Base-by-base conservation (phyloP, 2,329 filamentous ascomycete genomes). In the Phyllosticta citribraziliensis region DNA sequence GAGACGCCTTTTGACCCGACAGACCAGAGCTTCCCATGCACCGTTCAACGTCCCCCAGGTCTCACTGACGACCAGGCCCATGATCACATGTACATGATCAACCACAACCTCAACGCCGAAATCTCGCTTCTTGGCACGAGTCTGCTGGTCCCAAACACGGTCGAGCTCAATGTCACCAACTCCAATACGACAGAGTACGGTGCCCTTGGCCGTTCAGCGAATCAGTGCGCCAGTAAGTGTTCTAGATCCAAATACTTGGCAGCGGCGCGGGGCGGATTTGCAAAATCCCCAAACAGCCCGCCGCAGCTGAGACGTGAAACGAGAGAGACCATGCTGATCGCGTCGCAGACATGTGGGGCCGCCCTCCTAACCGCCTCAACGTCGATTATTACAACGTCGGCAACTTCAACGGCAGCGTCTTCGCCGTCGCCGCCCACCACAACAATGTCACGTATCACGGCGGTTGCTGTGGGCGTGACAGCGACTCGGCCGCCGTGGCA, bases 91-190 rank as follows among this genome's bases (percentile, higher is more conserved):
- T 95, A 92, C 71, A 81, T 96, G 69, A 83, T 88, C 68, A 97
- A 97, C 74, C 92, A 97, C 77, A 97, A 97, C 71, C 81, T 96
- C 62, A 96, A 96, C 72, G 81, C 87, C 63, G 81, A 91, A 66
- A 82, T 96, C 53, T 57, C 53, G 12, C 25, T 64, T 8, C 60
- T 63, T 10, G 70, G 71, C 0, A 53, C 65, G 5, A 67, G 62
- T 52, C 58, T 75, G 6, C 60, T 76, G 27, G 69, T 75, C 2
- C 74, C 74, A 14, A 74, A 76, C 33, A 70, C 68, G 0, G 72
- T 70, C 3, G 63, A 64, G 5, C 66, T 75, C 17, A 72, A 71
- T 40, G 62, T 67, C 10, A 74, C 73, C 2, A 76, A 76, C 55
- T 33, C 60, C 11, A 71, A 67, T 2, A 56, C 71, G 1, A 67